Conservation (phyloP, 2,329 filamentous ascomycete genomes). For the Aspergillus brasiliensis region DNA sequence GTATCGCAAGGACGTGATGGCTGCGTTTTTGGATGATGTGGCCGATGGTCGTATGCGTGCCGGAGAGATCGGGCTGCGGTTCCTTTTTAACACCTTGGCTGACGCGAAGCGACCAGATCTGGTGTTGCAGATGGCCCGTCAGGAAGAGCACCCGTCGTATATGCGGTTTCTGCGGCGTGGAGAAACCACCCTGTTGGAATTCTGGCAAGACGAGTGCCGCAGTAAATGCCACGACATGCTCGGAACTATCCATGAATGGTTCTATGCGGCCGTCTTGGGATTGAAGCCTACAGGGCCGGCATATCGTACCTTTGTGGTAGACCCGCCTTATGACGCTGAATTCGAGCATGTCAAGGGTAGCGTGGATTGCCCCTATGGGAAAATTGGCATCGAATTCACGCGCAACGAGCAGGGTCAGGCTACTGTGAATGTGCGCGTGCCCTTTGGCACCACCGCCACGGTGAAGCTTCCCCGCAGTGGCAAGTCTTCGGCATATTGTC, state of each 20-base stretch:
- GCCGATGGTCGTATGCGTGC: constrained; percentile 23
- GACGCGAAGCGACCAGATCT: constrained; percentile 25
- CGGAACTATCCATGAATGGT: constrained; percentile 53
- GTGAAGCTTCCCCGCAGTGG: not conserved
- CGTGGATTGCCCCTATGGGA: constrained; percentile 26
- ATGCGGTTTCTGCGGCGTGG: constrained; percentile 52
- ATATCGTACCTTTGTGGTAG: constrained; percentile 45
- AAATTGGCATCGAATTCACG: constrained; percentile 5
- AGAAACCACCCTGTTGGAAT: constrained; percentile 72
- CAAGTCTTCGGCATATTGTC: not conserved
- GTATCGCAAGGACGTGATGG: too few relatives aligned
- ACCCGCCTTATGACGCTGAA: constrained; percentile 44
- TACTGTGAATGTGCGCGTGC: not conserved
- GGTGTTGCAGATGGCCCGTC: constrained; percentile 42
- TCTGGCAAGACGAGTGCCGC: constrained; percentile 81
- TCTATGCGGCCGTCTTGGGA: constrained; percentile 47
- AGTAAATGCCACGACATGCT: constrained; percentile 63
- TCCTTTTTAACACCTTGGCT: constrained; percentile 25
- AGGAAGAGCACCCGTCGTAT: constrained; percentile 52
- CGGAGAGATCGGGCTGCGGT: constrained; percentile 27
- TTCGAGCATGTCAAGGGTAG: constrained; percentile 34
- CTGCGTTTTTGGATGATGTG: too few relatives aligned
- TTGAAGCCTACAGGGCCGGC: constrained; percentile 41
- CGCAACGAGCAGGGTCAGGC: not conserved
- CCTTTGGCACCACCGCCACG: not conserved